Evolutionary conservation across 2,329 filamentous ascomycete genomes (phyloP), one percentile per base, ranked within the genome.

Genomic region (Aspergillus viridinutans): DNA sequence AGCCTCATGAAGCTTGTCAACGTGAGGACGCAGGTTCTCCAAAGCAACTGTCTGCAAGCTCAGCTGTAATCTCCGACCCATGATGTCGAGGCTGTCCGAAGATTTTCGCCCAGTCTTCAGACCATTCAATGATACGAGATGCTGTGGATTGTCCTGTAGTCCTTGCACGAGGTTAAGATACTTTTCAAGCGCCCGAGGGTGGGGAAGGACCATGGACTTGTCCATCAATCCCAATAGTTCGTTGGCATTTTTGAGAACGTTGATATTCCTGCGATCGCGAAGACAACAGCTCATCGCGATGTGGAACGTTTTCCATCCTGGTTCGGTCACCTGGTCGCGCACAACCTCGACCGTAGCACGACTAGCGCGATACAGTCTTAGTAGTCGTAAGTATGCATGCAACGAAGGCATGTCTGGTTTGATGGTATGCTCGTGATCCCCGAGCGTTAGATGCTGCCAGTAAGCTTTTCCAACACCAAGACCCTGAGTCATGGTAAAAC

Each of bases 181-280:
- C 6, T 58, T 62, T 2, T 62, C 61, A 14, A 76, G 51, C 9
- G 67, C 65, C 35, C 65, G 63, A 14, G 67, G 61, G 29, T 73
- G 69, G 2, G 73, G 69, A 9, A 74, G 56, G 14, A 67, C 49
- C 29, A 71, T 58, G 20, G 59, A 43, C 32, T 63, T 53, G 28
- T 64, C 55, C 87, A 92, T 92, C 52, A 83, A 70, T 53, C 85
- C 78, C 29, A 96, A 75, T 26, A 96, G 78, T 52, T 78, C 73
- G 52, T 79, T 84, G 4, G 90, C 88, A 62, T 88, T 81, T 3
- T 78, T 74, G 61, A 96, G 82, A 23, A 84, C 83, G 53, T 87
- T 83, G n/a, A 72, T 79, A 70, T 95, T 96, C 55, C 86, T 85
- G 67, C 86, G 88, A 77, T 97, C 91, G 56, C 87, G 83, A 25